Conservation (phyloP, 495 filamentous ascomycete genomes). For the Neurospora cerealis region DNA sequence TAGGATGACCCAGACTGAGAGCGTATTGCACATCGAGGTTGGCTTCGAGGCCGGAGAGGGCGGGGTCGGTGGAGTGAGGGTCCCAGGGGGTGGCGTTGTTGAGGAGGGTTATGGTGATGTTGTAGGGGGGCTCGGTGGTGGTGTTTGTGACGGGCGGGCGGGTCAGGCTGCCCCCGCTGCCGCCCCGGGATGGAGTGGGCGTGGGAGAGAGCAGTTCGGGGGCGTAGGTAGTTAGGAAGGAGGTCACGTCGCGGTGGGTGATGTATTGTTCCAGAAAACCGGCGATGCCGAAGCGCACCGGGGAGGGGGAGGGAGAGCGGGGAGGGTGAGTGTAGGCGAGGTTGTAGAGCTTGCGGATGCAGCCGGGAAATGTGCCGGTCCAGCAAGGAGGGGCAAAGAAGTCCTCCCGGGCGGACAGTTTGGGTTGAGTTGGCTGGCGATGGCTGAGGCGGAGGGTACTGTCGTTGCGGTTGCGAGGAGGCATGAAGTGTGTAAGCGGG, state of each 20-base stretch:
- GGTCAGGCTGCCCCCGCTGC: background rate
- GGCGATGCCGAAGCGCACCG: constrained; percentile 48
- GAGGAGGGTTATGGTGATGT: constrained; percentile 53
- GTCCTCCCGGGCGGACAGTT: background rate
- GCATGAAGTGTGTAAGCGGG: constrained; percentile 34
- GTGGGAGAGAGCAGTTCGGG: constrained; percentile 30
- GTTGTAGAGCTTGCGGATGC: constrained; percentile 32
- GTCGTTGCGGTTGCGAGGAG: constrained; percentile 12
- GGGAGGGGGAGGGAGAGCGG: constrained; percentile 5
- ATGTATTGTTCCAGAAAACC: constrained; percentile 62
- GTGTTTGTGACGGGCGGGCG: background rate
- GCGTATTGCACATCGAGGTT: constrained; percentile 67
- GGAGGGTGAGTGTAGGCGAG: constrained; percentile 22
- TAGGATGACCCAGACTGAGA: constrained; percentile 47
- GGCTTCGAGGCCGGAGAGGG: constrained; percentile 46
- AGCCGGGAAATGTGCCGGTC: constrained; percentile 23
- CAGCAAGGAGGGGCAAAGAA: constrained; percentile 14
- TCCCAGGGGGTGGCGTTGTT: constrained; percentile 47
- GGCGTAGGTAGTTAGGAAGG: constrained; percentile 42
- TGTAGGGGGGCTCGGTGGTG: constrained; percentile 23
- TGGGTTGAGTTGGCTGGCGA: background rate
- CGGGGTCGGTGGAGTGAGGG: constrained; percentile 5
- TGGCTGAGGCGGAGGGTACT: background rate
- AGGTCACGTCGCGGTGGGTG: constrained; percentile 44
- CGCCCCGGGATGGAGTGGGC: constrained; percentile 1